Evolutionary conservation across 129 eudicot genomes (phyloP).

Genomic region (Oenanthe sinensis): DNA sequence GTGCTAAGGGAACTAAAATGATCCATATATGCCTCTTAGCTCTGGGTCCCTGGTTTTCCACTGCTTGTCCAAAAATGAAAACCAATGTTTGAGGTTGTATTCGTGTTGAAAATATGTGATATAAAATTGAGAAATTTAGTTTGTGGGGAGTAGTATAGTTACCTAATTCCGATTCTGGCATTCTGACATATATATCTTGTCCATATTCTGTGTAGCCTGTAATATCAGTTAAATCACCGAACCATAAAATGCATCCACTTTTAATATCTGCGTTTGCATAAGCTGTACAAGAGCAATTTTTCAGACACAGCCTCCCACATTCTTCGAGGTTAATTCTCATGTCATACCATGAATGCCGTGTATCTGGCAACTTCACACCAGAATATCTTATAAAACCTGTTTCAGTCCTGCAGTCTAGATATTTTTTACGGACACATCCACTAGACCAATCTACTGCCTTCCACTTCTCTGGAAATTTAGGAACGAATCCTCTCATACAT

Average conservation of each 20-base stretch:
- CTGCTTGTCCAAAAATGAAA: not conserved
- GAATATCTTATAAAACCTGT: not conserved
- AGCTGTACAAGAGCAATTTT: not conserved
- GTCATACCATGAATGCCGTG: not conserved
- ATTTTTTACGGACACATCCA: not conserved
- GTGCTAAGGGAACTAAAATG: not conserved
- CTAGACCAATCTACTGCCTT: not conserved
- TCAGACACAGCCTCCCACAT: not conserved
- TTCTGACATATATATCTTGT: not conserved
- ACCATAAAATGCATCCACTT: not conserved
- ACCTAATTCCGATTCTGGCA: not conserved
- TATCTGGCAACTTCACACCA: not conserved
- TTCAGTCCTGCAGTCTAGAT: not conserved
- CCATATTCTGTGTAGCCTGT: not conserved
- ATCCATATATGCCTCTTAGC: not conserved
- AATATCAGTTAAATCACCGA: not conserved
- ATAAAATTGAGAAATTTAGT: too few species aligned
- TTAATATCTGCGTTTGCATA: not conserved
- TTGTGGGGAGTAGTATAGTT: not conserved
- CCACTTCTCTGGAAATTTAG: not conserved
- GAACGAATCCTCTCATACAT: not conserved
- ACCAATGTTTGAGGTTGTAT: not conserved
- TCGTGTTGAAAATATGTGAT: too few species aligned
- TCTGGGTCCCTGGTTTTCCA: not conserved
- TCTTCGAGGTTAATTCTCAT: not conserved